phyloP scores from a whole-genome alignment of 2,329 filamentous ascomycete species.

The Penicillium sp. region DNA sequence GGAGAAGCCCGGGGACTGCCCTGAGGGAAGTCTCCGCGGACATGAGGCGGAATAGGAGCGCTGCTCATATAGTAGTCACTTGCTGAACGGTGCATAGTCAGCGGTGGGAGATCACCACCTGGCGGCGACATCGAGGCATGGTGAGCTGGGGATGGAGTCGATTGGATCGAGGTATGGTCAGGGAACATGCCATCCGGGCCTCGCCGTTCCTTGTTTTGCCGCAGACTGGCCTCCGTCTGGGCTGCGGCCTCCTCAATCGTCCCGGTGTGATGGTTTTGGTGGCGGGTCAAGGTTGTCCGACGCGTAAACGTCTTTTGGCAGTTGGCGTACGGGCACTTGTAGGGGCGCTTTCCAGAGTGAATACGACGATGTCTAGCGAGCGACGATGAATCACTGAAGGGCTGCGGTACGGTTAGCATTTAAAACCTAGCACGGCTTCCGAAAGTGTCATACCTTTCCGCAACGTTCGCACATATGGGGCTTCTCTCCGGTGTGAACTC shows the following conservation, averaged over 20 bases:
- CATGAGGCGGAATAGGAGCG: conserved; percentile 79
- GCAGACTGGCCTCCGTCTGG: conserved; percentile 83
- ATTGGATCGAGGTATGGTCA: conserved; percentile 49
- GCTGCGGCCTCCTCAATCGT: conserved; percentile 92
- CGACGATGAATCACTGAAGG: conserved; percentile 95
- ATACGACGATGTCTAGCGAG: conserved; percentile 91
- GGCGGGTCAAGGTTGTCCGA: conserved; percentile 89
- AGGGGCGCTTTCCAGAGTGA: conserved; percentile 92
- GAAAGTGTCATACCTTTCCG: conserved; percentile 72
- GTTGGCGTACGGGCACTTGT: conserved; percentile 96
- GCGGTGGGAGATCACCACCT: conserved; percentile 71
- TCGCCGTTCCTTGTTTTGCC: conserved; percentile 52
- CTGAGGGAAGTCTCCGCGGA: conserved; percentile 75
- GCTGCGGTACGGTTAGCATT: conserved; percentile 55
- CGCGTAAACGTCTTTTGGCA: conserved; percentile 99
- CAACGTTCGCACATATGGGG: conserved; percentile 97
- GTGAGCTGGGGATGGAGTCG: conserved; percentile 83
- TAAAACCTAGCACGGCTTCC: neutral
- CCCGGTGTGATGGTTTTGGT: conserved; percentile 94
- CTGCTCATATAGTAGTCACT: conserved; percentile 80
- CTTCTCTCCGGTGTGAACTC: conserved; percentile 97
- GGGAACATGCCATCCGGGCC: conserved; percentile 48
- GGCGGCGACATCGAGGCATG: conserved; percentile 83
- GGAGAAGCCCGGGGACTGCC: conserved; percentile 70
- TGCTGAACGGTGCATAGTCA: conserved; percentile 69